Evolutionary conservation across 139 green algal genomes (phyloP).

Genomic region (Picochlorum sp.): DNA sequence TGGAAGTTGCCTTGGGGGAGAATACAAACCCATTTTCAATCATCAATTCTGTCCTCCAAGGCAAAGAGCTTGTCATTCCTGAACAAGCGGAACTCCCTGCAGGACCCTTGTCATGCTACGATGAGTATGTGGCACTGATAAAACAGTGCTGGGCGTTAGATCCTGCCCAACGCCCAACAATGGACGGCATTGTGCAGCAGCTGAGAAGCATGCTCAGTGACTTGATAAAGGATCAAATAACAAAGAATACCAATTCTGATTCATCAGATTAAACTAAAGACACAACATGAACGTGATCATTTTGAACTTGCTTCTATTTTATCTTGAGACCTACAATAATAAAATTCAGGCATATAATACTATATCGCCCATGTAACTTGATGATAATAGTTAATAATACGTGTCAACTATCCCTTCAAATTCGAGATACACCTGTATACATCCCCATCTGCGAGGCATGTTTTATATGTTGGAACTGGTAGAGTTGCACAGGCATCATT

Average conservation of each 20-base stretch:
- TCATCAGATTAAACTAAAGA: no score
- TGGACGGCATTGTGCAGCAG: slow-evolving; percentile 4
- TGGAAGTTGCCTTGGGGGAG: slow-evolving; percentile 33
- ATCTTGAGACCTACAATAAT: no score
- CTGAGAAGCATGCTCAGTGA: slow-evolving; percentile 5
- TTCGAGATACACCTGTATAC: no score
- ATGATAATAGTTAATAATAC: no score
- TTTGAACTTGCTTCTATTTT: no score
- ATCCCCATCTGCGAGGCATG: no score
- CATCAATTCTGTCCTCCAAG: slow-evolving; percentile 11
- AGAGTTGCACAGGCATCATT: no score
- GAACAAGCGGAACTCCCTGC: background rate
- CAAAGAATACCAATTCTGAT: background rate
- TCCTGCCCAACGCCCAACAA: slow-evolving; percentile 8
- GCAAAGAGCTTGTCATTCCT: slow-evolving; percentile 5
- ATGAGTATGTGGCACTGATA: slow-evolving; percentile 17
- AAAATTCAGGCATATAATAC: no score
- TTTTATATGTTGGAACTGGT: no score
- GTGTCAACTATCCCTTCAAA: no score
- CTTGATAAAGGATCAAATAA: slow-evolving; percentile 1
- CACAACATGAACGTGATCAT: no score
- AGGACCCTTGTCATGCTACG: slow-evolving; percentile 7
- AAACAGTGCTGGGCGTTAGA: slow-evolving; percentile 15
- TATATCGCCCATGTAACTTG: no score
- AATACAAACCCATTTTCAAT: slow-evolving; percentile 16